Percentiles rank a stretch among this genome's conserved stretches.
Evolutionary conservation across 352 stramenopile species (phyloP).

Genomic region (Phytopythium cucurbitacearum): DNA sequence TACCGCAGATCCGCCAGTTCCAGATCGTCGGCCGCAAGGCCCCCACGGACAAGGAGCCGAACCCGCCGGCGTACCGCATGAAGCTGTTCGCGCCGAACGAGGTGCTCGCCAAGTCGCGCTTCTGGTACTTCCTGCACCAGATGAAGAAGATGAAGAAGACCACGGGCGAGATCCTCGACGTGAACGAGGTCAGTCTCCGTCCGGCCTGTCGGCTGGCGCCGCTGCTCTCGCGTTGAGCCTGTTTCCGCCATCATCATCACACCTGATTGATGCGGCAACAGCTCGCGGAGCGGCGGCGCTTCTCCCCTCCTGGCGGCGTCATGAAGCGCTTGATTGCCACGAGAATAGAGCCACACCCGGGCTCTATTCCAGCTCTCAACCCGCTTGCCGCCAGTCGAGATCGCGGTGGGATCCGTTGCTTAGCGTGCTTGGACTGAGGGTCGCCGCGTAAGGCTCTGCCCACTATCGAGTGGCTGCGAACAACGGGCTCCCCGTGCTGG

Average conservation of each 20-base stretch:
- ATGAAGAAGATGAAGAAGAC: constrained; percentile 99
- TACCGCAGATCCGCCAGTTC: constrained; percentile 95
- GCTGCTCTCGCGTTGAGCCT: neutral
- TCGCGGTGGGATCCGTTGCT: constrained; percentile 72
- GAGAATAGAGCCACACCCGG: constrained; percentile 44
- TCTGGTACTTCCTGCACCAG: constrained; percentile 99
- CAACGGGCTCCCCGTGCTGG: neutral
- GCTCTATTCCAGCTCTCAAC: constrained; percentile 84
- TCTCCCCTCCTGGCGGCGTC: constrained; percentile 45
- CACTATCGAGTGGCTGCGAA: neutral
- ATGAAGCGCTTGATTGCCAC: constrained; percentile 82
- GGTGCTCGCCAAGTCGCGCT: constrained; percentile 98
- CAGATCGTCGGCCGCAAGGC: constrained; percentile 99
- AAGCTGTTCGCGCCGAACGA: constrained; percentile 95
- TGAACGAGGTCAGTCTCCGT: constrained; percentile 92
- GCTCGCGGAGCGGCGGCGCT: too few species aligned
- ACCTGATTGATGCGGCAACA: too few species aligned
- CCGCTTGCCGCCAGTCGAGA: constrained; percentile 41
- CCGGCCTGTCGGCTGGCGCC: constrained; percentile 1
- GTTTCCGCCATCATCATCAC: neutral
- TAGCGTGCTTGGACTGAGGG: constrained; percentile 34
- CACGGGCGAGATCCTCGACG: constrained; percentile 99
- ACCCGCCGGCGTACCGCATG: constrained; percentile 99
- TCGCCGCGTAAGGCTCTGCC: neutral
- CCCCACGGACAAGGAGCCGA: constrained; percentile 96